Conservation (phyloP, 2,329 filamentous ascomycete species). For the Aspergillus awamori region DNA sequence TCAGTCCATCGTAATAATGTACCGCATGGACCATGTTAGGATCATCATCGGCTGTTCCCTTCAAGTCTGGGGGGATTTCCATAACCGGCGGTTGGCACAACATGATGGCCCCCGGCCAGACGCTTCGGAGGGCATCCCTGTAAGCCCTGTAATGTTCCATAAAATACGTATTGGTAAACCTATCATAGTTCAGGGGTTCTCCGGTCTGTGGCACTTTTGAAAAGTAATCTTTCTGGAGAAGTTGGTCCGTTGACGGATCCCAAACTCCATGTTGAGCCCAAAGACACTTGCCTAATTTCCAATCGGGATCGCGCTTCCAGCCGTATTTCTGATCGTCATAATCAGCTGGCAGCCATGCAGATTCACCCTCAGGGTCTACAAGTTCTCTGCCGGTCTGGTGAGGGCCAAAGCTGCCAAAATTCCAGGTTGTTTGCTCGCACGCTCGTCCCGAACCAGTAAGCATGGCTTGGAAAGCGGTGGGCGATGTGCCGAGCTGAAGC, state of each 20-base stretch:
- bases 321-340: conserved; percentile 88
- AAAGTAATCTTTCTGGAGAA: conserved; percentile 88
- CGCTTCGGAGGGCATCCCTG: conserved; percentile 69
- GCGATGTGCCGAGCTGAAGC: conserved; percentile 87
- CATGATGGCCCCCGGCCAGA: conserved; percentile 81
- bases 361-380: conserved; percentile 83
- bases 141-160: conserved; percentile 82
- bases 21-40: conserved; percentile 87
- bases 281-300: conserved; percentile 91
- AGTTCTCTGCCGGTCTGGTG: conserved; percentile 83
- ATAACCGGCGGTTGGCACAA: conserved; percentile 90
- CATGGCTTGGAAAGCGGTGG: conserved; percentile 92
- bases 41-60: conserved; percentile 86
- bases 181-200: conserved; percentile 73
- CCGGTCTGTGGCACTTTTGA: conserved; percentile 74
- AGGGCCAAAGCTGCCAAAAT: conserved; percentile 89
- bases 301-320: conserved; percentile 82
- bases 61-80: conserved; percentile 86
- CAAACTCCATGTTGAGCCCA: conserved; percentile 98
- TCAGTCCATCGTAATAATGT: conserved; percentile 96
- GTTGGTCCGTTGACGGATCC: conserved; percentile 76
- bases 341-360: conserved; percentile 78
- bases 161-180: conserved; percentile 90
- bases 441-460: conserved; percentile 87
- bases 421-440: conserved; percentile 88